These are phyloP conservation scores for Penicillium macrosclerotiorum DNA, from an alignment of 495 filamentous ascomycete genomes.

Conservation along the genomic window DNA sequence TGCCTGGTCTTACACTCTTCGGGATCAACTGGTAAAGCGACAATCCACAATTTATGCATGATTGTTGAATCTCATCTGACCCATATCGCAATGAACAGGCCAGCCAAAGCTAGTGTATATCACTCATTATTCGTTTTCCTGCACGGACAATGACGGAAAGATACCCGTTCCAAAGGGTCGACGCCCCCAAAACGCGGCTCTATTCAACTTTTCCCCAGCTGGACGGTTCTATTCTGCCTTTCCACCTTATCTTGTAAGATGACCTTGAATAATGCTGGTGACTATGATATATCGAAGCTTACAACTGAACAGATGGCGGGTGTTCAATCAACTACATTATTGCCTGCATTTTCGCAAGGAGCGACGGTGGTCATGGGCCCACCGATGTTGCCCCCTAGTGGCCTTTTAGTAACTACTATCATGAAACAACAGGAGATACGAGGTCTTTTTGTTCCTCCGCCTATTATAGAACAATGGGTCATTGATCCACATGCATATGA, in stretches of 20 bases:
- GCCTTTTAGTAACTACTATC: constrained; percentile 14
- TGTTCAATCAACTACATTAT: constrained; percentile 2
- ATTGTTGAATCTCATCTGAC: not conserved
- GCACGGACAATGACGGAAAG: constrained; percentile 29
- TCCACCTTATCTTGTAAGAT: constrained; percentile 27
- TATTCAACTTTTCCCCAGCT: constrained; percentile 22
- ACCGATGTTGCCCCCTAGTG: constrained; percentile 22
- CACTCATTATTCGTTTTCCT: constrained; percentile 24
- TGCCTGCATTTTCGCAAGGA: constrained; percentile 12
- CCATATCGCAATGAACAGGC: not conserved
- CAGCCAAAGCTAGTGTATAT: constrained; percentile 25
- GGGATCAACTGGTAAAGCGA: constrained; percentile 15
- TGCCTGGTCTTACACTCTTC: constrained; percentile 17
- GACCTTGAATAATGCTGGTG: too few species aligned
- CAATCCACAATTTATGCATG: not conserved
- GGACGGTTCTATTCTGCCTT: constrained; percentile 24
- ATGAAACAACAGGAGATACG: constrained; percentile 20
- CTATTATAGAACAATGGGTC: constrained; percentile 25
- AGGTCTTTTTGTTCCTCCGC: constrained; percentile 22
- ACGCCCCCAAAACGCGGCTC: constrained; percentile 18
- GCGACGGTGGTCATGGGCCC: constrained; percentile 26
- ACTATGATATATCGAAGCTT: too few species aligned
- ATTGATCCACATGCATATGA: constrained; percentile 13
- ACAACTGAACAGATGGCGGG: constrained; percentile 16
- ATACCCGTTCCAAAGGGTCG: constrained; percentile 22